These are phyloP conservation scores for Tolypocladium ovalisporum DNA, from an alignment of 2,329 filamentous ascomycete genomes.

Conservation along the genomic window DNA sequence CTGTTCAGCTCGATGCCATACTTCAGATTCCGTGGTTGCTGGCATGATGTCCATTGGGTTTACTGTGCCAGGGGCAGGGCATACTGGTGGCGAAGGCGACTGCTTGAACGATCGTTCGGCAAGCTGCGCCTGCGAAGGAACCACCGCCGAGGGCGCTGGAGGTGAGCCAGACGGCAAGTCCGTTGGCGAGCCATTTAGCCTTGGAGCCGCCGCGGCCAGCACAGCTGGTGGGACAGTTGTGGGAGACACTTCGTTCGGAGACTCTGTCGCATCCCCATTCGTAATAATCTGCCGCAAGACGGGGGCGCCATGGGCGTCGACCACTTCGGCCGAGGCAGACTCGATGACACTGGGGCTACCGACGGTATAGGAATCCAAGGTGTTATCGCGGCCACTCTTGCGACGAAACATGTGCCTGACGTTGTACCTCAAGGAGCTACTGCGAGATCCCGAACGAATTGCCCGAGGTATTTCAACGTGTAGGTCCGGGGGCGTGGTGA, in stretches of 20 bases:
- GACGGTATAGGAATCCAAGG: conserved; percentile 12
- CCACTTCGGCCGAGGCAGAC: not conserved
- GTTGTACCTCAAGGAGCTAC: conserved; percentile 23
- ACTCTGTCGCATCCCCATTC: conserved; percentile 13
- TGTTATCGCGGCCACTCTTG: conserved; percentile 19
- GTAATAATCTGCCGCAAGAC: conserved; percentile 2
- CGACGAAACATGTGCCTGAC: conserved; percentile 24
- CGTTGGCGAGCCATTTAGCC: conserved; percentile 6
- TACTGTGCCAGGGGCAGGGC: conserved; percentile 34
- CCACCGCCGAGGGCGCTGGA: not conserved
- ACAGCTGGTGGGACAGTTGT: conserved; percentile 2
- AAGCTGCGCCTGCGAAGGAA: conserved; percentile 1
- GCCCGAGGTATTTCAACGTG: conserved; percentile 4
- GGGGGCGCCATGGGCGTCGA: not conserved
- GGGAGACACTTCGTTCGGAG: conserved; percentile 17
- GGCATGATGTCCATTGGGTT: conserved; percentile 46
- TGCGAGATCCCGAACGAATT: conserved; percentile 17
- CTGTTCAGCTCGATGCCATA: conserved; percentile 25
- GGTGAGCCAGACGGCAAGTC: not conserved
- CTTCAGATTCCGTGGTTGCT: conserved; percentile 24
- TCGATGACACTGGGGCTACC: not conserved
- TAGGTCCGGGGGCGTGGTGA: conserved; percentile 9
- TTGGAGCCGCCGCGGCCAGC: conserved; percentile 1
- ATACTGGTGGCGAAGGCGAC: conserved; percentile 17
- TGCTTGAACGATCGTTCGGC: conserved; percentile 5